Percentiles rank a stretch among this genome's conserved stretches.
Conservation (phyloP, 768 basidiomycete species). For the Brasilioporus rufonigricans region DNA sequence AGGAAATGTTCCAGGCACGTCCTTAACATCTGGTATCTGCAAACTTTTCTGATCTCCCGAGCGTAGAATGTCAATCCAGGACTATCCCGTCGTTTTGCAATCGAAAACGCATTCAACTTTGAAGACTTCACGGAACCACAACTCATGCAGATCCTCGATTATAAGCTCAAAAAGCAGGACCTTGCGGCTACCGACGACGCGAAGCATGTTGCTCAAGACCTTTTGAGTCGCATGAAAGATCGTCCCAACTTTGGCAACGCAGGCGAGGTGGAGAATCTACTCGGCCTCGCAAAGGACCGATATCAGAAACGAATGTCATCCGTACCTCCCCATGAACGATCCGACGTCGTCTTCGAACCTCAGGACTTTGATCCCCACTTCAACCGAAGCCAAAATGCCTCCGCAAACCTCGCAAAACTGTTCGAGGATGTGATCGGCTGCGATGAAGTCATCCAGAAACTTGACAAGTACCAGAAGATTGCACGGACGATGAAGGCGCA, state of each 20-base stretch:
- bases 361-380: conserved; percentile 64
- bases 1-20: conserved; percentile 70
- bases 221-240: conserved; percentile 33
- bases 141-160: conserved; percentile 48
- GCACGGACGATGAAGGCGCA: conserved; percentile 40
- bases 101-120: conserved; percentile 69
- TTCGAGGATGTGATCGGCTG: conserved; percentile 65
- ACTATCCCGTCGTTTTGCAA: conserved; percentile 60
- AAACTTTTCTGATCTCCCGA: background rate
- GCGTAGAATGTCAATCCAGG: conserved; percentile 69
- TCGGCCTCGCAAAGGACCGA: conserved; percentile 47
- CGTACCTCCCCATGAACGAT: conserved; percentile 18
- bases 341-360: conserved; percentile 36
- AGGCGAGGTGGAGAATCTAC: conserved; percentile 62
- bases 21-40: background rate
- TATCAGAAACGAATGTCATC: conserved; percentile 41
- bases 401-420: conserved; percentile 49
- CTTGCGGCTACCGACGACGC: conserved; percentile 55
- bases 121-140: conserved; percentile 60
- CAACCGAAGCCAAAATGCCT: conserved; percentile 47
- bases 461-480: conserved; percentile 52
- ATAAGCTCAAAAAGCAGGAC: conserved; percentile 57
- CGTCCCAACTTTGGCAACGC: conserved; percentile 66
- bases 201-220: conserved; percentile 53
- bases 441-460: conserved; percentile 48